Conservation (phyloP, 2,329 filamentous ascomycete species). For the Nigrospora osmanthi region DNA sequence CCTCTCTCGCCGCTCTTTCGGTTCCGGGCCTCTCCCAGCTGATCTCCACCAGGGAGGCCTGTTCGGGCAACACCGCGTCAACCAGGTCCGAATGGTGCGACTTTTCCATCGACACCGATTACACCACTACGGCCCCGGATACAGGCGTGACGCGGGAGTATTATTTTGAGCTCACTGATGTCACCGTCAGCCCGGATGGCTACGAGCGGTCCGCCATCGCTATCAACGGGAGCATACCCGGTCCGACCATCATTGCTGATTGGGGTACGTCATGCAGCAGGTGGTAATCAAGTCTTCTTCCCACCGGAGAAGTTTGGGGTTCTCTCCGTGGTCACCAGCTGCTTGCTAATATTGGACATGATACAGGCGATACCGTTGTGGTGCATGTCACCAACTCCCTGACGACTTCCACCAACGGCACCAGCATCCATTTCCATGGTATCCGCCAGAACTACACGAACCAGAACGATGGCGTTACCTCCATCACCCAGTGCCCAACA, state of each 20-base stretch:
- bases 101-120: slow-evolving; percentile 27
- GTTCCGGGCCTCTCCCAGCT: no score
- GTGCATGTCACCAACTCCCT: slow-evolving; percentile 45
- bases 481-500: slow-evolving; percentile 41
- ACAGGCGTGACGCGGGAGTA: slow-evolving; percentile 31
- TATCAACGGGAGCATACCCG: slow-evolving; percentile 51
- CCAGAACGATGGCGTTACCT: slow-evolving; percentile 47
- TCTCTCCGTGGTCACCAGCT: no score
- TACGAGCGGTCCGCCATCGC: slow-evolving; percentile 30
- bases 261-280: slow-evolving; percentile 24
- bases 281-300: no score
- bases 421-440: slow-evolving; percentile 56
- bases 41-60: no score
- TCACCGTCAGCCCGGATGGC: slow-evolving; percentile 36
- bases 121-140: slow-evolving; percentile 19
- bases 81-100: slow-evolving; percentile 23
- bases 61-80: background rate
- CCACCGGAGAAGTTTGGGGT: no score
- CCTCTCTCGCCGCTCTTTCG: no score
- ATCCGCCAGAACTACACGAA: slow-evolving; percentile 48
- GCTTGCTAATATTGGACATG: no score
- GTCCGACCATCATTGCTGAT: slow-evolving; percentile 46
- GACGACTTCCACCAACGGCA: slow-evolving; percentile 40
- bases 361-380: slow-evolving; percentile 17
- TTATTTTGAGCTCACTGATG: slow-evolving; percentile 13